These are phyloP conservation scores for Pyricularia grisea DNA, from an alignment of 2,329 filamentous ascomycete species.

Conservation along the genomic window DNA sequence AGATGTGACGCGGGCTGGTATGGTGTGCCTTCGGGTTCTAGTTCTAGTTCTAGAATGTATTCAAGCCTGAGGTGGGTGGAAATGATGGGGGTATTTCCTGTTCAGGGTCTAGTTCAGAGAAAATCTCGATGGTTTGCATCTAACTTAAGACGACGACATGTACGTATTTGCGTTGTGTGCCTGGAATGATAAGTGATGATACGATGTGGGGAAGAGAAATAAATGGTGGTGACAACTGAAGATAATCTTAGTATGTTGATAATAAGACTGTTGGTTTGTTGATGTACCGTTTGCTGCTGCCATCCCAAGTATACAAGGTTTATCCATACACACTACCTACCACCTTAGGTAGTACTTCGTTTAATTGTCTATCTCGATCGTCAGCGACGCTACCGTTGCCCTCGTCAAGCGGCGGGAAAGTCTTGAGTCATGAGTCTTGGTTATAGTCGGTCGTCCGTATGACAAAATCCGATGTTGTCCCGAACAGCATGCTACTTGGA, in stretches of 20 bases:
- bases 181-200: not conserved
- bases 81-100: not conserved
- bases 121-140: not conserved
- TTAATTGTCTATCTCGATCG: too few relatives aligned
- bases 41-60: not conserved
- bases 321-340: too few relatives aligned
- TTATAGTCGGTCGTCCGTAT: not conserved
- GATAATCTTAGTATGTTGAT: too few relatives aligned
- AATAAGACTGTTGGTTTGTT: not conserved
- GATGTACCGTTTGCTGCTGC: not conserved
- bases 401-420: too few relatives aligned
- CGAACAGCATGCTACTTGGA: not conserved
- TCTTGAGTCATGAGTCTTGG: not conserved
- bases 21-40: not conserved
- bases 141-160: not conserved
- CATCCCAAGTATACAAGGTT: too few relatives aligned
- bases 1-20: not conserved
- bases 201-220: not conserved
- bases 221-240: not conserved
- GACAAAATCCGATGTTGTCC: not conserved
- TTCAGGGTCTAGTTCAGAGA: not conserved
- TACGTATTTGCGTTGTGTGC: not conserved
- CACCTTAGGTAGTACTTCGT: too few relatives aligned
- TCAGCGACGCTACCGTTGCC: too few relatives aligned
- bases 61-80: too few relatives aligned